Base-by-base conservation (phyloP, 352 stramenopile genomes). In the Pythium chondricola region DNA sequence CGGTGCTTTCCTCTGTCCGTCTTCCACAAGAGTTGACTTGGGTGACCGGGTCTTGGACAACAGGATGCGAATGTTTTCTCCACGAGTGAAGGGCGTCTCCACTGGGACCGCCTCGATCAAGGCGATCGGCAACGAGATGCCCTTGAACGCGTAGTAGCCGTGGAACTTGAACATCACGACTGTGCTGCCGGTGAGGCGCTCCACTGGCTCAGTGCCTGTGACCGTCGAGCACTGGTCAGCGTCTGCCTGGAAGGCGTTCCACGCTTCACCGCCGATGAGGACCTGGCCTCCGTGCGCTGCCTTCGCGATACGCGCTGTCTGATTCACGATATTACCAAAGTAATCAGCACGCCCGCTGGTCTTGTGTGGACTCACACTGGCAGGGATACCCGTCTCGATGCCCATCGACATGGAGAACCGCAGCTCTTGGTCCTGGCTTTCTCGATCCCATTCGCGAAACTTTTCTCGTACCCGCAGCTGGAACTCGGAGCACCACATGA, bases 311-410 rank as follows among this genome's bases (percentile, higher is more conserved):
- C 83, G 74, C 5, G 83, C 83, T 0, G 83, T 94, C 56, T 93
- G 80, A 54, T 94, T 94, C 48, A 94, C 83, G 52, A 94, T 93
- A 59, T 92, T 92, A 39, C 83, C 83, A 39, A 94, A 94, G 61
- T 94, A 94, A 58, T 94, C 83, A 9, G 83, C 83, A 16, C 83
- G 80, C 16, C 83, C 83, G 52, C 81, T 94, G 11, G 83, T 92
- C 52, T 92, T 94, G 65, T 94, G 83, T 6, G 83, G 83, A 48
- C 78, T 91, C 54, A 94, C 81, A 61, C 79, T 91, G 6, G 82
- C 81, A 3, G 83, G 83, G 16, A 89, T 60, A 14, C 83, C 83
- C 3, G 76, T 89, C 47, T 94, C 83, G 24, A 92, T 79, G 9
- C 83, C 83, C 74, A 94, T 94, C 0, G 80, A 91, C 72, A 94